Conservation (phyloP, 345 rosid species). For the Bruguiera sexangula region DNA sequence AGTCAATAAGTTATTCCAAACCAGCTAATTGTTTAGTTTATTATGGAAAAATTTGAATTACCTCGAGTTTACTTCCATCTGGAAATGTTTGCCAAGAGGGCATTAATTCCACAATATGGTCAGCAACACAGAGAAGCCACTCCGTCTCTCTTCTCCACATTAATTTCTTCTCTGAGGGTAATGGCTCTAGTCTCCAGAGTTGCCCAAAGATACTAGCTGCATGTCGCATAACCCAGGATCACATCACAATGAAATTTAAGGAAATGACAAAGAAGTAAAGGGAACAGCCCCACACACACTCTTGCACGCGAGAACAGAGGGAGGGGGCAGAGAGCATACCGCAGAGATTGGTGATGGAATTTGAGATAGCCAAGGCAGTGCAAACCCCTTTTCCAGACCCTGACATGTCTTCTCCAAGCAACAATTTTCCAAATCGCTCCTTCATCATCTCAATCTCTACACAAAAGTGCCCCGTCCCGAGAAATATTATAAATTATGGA, state of each 20-base stretch:
- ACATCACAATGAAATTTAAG: neutral
- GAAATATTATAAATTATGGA: too few species aligned
- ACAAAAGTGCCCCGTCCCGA: neutral
- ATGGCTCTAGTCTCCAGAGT: conserved; percentile 92
- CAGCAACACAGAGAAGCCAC: conserved; percentile 87
- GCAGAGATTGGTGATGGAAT: conserved; percentile 93
- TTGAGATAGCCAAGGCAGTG: conserved; percentile 89
- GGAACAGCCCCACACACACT: neutral
- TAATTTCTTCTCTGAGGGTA: conserved; percentile 72
- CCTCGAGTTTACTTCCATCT: conserved; percentile 95
- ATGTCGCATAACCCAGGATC: conserved; percentile 3
- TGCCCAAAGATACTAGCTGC: conserved; percentile 89
- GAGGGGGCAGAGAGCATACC: conserved; percentile 43
- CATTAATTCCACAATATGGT: conserved; percentile 88
- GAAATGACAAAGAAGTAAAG: conserved; percentile 3
- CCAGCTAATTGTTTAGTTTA: neutral
- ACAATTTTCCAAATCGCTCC: conserved; percentile 85
- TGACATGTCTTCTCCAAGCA: conserved; percentile 99
- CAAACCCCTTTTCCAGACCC: conserved; percentile 96
- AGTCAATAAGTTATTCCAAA: neutral
- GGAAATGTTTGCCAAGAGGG: conserved; percentile 97
- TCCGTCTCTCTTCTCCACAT: conserved; percentile 99
- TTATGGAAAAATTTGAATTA: conserved; percentile 15
- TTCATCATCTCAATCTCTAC: conserved; percentile 93
- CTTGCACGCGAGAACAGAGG: neutral